Evolutionary conservation across 164 flowering plant genomes (phyloP).

Genomic region (Sedum album): DNA sequence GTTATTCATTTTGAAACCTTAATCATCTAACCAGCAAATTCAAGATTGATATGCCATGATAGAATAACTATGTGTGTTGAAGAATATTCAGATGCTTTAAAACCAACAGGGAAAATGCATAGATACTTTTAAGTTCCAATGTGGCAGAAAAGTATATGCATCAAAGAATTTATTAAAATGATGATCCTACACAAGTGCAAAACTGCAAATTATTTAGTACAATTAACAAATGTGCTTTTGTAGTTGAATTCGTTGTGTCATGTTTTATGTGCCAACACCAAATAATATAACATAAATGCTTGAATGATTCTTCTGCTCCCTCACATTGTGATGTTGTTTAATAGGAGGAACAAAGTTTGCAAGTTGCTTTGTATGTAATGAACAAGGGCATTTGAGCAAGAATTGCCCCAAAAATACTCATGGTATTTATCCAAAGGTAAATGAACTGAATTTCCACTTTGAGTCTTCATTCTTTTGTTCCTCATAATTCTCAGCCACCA

Average conservation of each 20-base stretch:
- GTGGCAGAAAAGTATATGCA: too few relatives aligned
- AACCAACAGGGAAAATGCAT: too few relatives aligned
- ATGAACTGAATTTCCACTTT: background rate
- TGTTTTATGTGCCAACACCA: too few relatives aligned
- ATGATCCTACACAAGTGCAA: too few relatives aligned
- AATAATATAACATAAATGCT: background rate
- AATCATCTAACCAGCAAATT: too few relatives aligned
- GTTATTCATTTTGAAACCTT: too few relatives aligned
- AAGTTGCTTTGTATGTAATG: conserved; percentile 79
- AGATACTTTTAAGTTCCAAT: too few relatives aligned
- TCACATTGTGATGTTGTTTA: conserved; percentile 10
- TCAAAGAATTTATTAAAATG: too few relatives aligned
- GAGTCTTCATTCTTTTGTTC: background rate
- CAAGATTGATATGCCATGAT: too few relatives aligned
- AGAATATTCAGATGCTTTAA: too few relatives aligned
- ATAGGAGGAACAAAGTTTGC: conserved; percentile 97
- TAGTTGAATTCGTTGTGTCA: background rate
- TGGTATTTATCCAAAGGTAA: conserved; percentile 95
- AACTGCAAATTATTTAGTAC: background rate
- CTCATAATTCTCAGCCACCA: background rate
- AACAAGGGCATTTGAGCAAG: conserved; percentile 82
- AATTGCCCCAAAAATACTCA: conserved; percentile 74
- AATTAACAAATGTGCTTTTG: background rate
- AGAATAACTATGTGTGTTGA: too few relatives aligned
- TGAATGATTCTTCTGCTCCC: background rate